phyloP scores from a whole-genome alignment of 768 basidiomycete genomes.

The Kwoniella pini region DNA sequence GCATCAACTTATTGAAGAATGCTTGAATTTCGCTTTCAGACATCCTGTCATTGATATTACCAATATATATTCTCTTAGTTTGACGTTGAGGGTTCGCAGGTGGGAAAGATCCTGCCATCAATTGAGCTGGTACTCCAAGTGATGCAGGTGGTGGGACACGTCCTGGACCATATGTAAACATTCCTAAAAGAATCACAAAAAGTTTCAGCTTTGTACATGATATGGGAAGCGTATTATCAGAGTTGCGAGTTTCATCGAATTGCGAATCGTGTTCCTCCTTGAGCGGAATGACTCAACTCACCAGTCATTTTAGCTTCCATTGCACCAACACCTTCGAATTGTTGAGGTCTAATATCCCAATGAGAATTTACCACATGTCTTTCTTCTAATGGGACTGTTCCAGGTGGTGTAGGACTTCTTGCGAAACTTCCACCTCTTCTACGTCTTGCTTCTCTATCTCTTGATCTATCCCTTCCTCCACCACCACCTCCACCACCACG shows the following conservation, averaged over 20 bases:
- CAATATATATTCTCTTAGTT: constrained; percentile 84
- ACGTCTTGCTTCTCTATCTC: constrained; percentile 54
- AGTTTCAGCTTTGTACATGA: not conserved
- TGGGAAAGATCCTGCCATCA: constrained; percentile 46
- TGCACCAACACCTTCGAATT: constrained; percentile 91
- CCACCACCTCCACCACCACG: constrained; percentile 48
- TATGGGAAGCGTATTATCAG: not conserved
- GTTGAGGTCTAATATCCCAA: constrained; percentile 95
- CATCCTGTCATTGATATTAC: constrained; percentile 90
- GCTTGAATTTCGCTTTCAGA: constrained; percentile 88
- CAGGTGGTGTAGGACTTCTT: constrained; percentile 87
- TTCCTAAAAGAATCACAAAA: constrained; percentile 57
- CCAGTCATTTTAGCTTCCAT: constrained; percentile 99
- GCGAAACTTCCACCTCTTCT: constrained; percentile 66
- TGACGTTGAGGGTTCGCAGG: constrained; percentile 36
- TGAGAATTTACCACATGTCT: constrained; percentile 84
- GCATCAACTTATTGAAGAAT: constrained; percentile 97
- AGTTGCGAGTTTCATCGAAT: no score
- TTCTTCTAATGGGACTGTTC: constrained; percentile 75
- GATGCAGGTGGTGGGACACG: constrained; percentile 95
- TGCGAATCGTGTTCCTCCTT: constrained; percentile 25
- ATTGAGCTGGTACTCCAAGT: constrained; percentile 67
- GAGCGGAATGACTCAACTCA: constrained; percentile 50
- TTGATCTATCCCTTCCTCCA: constrained; percentile 24
- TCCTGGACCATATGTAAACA: constrained; percentile 74